phyloP scores from a whole-genome alignment of 192 early-diverging fungal species.

The Backusella tarrabulga region DNA sequence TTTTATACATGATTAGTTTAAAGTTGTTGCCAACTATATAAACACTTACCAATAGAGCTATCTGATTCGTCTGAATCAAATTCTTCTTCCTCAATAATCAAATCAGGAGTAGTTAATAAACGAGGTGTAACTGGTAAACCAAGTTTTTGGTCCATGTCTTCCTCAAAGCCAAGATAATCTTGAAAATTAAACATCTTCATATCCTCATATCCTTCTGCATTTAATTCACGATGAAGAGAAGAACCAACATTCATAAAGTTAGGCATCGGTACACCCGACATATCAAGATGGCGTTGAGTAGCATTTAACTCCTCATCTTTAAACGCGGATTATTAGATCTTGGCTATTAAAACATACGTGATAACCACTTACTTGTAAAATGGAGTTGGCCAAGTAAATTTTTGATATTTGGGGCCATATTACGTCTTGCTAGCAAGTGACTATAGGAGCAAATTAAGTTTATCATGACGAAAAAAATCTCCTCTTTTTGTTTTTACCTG shows the following conservation, averaged over 20 bases:
- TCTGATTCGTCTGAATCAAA: slow-evolving; percentile 3
- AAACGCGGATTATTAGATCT: neutral
- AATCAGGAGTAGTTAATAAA: slow-evolving; percentile 8
- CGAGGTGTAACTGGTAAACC: neutral
- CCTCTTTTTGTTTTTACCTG: slow-evolving; percentile 46
- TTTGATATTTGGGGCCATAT: slow-evolving; percentile 87
- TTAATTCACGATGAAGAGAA: slow-evolving; percentile 57
- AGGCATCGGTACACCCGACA: slow-evolving; percentile 83
- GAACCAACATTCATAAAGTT: slow-evolving; percentile 85
- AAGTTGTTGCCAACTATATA: neutral
- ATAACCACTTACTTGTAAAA: slow-evolving; percentile 70
- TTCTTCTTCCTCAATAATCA: slow-evolving; percentile 15
- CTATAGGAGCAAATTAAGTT: slow-evolving; percentile 35
- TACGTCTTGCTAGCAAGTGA: slow-evolving; percentile 87
- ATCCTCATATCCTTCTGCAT: slow-evolving; percentile 27
- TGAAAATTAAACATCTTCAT: neutral
- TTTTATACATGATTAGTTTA: neutral
- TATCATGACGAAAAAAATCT: neutral
- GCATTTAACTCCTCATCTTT: slow-evolving; percentile 69
- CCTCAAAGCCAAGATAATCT: neutral
- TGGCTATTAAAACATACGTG: neutral
- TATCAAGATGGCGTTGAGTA: slow-evolving; percentile 87
- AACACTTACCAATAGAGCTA: neutral
- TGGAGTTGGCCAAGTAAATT: slow-evolving; percentile 90
- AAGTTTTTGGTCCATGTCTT: neutral